phyloP scores from a whole-genome alignment of 371 early-diverging fungal species.

The Zopfochytrium polystomum region DNA sequence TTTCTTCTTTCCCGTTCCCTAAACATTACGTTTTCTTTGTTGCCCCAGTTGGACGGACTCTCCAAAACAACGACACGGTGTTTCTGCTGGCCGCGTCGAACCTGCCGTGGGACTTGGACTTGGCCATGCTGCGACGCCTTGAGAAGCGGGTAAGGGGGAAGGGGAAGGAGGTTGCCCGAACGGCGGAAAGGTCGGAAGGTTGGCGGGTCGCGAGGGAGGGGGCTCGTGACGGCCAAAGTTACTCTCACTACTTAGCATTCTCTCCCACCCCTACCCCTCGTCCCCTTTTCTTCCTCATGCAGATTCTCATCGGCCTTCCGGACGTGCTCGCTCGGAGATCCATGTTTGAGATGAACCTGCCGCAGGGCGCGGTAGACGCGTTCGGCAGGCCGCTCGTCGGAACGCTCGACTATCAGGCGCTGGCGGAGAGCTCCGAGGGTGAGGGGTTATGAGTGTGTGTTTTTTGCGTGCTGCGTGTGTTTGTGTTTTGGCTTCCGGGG shows the following conservation, averaged over 20 bases:
- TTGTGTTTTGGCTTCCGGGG: no score
- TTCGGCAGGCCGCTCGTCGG: conserved; percentile 25
- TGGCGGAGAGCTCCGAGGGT: conserved; percentile 41
- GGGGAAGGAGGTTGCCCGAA: no score
- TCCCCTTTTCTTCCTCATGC: background rate
- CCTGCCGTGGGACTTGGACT: conserved; percentile 57
- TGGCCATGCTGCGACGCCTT: conserved; percentile 51
- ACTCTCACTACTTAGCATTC: no score
- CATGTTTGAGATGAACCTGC: conserved; percentile 43
- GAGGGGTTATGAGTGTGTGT: background rate
- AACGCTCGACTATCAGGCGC: conserved; percentile 34
- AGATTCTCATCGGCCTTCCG: conserved; percentile 50
- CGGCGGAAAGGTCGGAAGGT: no score
- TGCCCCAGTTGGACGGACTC: conserved; percentile 45
- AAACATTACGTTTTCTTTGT: background rate
- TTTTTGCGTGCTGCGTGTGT: no score
- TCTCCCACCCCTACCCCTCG: no score
- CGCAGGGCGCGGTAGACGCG: conserved; percentile 10
- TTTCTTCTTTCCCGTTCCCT: background rate
- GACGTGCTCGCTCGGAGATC: conserved; percentile 34
- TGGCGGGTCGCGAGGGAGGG: no score
- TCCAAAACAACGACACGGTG: conserved; percentile 44
- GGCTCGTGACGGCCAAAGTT: no score
- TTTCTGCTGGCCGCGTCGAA: conserved; percentile 56
- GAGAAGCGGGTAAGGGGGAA: conserved; percentile 51